Percentiles rank a stretch among this genome's conserved stretches.
Evolutionary conservation across 1,139 yeast genomes (phyloP).

Genomic region (Pichia sp.): DNA sequence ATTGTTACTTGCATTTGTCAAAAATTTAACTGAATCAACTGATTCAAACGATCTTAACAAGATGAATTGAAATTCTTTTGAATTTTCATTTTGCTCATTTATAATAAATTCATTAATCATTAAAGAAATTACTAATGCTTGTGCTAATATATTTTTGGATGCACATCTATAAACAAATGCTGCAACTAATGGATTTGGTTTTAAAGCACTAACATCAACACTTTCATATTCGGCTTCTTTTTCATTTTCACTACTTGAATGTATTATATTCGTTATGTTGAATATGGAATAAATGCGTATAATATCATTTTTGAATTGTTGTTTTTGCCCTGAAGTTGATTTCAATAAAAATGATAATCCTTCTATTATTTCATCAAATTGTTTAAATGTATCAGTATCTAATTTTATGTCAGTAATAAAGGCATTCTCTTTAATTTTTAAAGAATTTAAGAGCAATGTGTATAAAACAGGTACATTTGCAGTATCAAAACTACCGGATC

Average conservation of each 20-base stretch:
- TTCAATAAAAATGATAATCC: conserved; percentile 5
- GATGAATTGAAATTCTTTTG: conserved; percentile 19
- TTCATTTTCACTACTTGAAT: background rate
- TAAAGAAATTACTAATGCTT: conserved; percentile 13
- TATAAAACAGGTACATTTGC: conserved; percentile 18
- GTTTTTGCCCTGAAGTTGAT: conserved; percentile 6
- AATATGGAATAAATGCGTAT: conserved; percentile 8
- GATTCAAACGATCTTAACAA: conserved; percentile 21
- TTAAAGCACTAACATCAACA: background rate
- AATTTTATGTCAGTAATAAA: background rate
- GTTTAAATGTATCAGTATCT: background rate
- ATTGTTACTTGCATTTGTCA: conserved; percentile 7
- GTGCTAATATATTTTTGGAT: conserved; percentile 12
- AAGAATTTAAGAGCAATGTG: conserved; percentile 16
- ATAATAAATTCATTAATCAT: conserved; percentile 15
- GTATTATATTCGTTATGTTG: background rate
- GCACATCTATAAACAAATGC: conserved; percentile 15
- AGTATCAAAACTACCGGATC: conserved; percentile 16
- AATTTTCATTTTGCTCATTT: background rate
- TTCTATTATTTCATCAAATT: conserved; percentile 4
- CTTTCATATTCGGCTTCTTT: background rate
- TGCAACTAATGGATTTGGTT: conserved; percentile 18
- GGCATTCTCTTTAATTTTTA: conserved; percentile 13
- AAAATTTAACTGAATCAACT: conserved; percentile 13
- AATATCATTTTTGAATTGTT: conserved; percentile 10